phyloP scores from a whole-genome alignment of 345 rosid genomes.

The Conringia planisiliqua region DNA sequence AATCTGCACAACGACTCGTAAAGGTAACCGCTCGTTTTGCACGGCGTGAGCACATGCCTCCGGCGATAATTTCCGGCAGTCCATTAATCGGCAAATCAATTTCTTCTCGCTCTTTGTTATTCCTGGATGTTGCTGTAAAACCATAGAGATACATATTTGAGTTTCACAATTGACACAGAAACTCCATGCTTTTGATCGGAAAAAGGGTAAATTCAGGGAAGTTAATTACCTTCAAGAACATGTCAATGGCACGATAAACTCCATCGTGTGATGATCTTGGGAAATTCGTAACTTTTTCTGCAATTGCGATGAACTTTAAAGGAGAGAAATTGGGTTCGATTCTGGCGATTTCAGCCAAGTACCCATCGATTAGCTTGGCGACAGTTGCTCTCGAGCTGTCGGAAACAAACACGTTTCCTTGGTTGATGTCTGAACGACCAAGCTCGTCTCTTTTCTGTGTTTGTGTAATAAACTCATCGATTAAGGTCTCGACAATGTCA shows the following conservation, averaged over 20 bases:
- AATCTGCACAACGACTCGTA: constrained; percentile 79
- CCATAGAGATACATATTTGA: background rate
- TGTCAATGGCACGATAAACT: constrained; percentile 69
- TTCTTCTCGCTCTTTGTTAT: constrained; percentile 66
- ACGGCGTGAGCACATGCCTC: constrained; percentile 82
- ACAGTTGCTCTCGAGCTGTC: constrained; percentile 45
- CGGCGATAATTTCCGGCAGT: constrained; percentile 73
- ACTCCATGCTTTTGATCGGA: background rate
- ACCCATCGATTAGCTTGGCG: constrained; percentile 58
- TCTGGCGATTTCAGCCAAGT: constrained; percentile 59
- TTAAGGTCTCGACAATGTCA: constrained; percentile 52
- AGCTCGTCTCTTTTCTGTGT: constrained; percentile 30
- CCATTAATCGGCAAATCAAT: constrained; percentile 63
- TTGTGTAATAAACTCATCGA: constrained; percentile 41
- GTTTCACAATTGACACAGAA: background rate
- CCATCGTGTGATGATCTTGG: constrained; percentile 65
- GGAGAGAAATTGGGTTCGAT: constrained; percentile 47
- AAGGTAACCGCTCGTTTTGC: constrained; percentile 83
- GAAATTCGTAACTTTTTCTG: constrained; percentile 44
- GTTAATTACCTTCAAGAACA: constrained; percentile 57
- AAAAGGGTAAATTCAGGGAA: background rate
- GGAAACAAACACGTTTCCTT: constrained; percentile 31
- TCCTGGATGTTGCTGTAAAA: constrained; percentile 57
- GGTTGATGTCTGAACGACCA: constrained; percentile 18
- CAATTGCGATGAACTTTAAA: constrained; percentile 41